These are phyloP conservation scores for Emergomyces pasteurianus DNA, from an alignment of 2,329 filamentous ascomycete genomes.

Conservation along the genomic window DNA sequence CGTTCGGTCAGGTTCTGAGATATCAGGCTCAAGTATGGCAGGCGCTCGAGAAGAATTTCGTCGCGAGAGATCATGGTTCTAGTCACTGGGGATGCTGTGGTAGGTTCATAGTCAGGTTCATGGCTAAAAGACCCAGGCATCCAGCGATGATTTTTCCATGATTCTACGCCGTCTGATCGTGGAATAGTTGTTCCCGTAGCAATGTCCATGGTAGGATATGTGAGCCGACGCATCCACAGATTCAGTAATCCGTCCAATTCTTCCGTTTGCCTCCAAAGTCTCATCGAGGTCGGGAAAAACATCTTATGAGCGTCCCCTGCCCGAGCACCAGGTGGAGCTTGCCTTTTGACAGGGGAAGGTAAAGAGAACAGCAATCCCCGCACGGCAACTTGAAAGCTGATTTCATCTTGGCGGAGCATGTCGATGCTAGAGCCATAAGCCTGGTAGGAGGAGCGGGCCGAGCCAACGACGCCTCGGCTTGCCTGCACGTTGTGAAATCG, in stretches of 20 bases:
- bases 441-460: constrained; percentile 35
- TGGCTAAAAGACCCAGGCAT: constrained; percentile 1
- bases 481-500: constrained; percentile 16
- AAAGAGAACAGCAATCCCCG: constrained; percentile 75
- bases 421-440: constrained; percentile 53
- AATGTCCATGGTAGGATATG: constrained; percentile 22
- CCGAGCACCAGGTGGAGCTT: constrained; percentile 26
- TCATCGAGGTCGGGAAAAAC: constrained; percentile 79
- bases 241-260: constrained; percentile 61
- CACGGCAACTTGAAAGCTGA: constrained; percentile 83
- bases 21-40: constrained; percentile 75
- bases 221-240: constrained; percentile 26
- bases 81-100: constrained; percentile 7
- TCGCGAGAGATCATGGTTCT: constrained; percentile 24
- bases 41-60: constrained; percentile 56
- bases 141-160: constrained; percentile 18
- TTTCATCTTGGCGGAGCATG: constrained; percentile 78
- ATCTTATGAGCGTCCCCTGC: constrained; percentile 63
- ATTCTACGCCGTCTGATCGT: constrained; percentile 21
- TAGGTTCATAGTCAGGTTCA: neutral
- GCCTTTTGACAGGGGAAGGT: constrained; percentile 68
- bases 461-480: constrained; percentile 42
- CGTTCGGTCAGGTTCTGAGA: constrained; percentile 27
- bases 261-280: constrained; percentile 72
- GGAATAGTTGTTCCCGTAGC: constrained; percentile 1